A percentile compares a stretch with the other conserved stretches of the same genome.
Evolutionary conservation across 768 basidiomycete genomes (phyloP).

Genomic region (Boletus insuetus): DNA sequence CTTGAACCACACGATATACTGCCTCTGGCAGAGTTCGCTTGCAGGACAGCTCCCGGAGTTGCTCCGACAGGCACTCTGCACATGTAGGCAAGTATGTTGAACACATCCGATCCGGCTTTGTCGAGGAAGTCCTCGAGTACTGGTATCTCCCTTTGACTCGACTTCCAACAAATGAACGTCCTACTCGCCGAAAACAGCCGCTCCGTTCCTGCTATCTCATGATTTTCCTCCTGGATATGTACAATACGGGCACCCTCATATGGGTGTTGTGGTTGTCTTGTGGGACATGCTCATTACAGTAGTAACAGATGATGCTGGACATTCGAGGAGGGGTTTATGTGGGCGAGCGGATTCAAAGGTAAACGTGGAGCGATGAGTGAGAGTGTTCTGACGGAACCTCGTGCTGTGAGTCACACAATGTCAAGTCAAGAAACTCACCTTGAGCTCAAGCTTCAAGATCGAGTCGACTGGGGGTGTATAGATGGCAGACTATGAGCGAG

Average conservation of each 20-base stretch:
- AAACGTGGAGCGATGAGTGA: not conserved
- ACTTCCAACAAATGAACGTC: not conserved
- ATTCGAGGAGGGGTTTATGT: not conserved
- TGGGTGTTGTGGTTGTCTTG: constrained; percentile 11
- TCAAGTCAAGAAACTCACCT: no score
- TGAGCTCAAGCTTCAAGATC: no score
- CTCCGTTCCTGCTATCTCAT: not conserved
- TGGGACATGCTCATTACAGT: constrained; percentile 6
- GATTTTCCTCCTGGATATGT: not conserved
- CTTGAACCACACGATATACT: not conserved
- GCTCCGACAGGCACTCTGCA: no score
- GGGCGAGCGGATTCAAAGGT: not conserved
- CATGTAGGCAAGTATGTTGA: not conserved
- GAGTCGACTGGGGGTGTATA: no score
- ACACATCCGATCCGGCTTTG: not conserved
- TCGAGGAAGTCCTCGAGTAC: not conserved
- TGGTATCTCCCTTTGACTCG: not conserved
- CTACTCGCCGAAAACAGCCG: not conserved
- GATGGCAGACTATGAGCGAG: no score
- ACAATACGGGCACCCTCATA: not conserved
- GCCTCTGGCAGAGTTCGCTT: not conserved
- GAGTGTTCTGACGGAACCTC: no score
- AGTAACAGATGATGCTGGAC: constrained; percentile 3
- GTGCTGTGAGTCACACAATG: no score
- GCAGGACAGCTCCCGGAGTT: not conserved